A percentile compares a stretch with the other conserved stretches of the same genome.
These are phyloP conservation scores for Ustilago trichophora DNA, from an alignment of 1,284 basidiomycete genomes.

Conservation along the genomic window DNA sequence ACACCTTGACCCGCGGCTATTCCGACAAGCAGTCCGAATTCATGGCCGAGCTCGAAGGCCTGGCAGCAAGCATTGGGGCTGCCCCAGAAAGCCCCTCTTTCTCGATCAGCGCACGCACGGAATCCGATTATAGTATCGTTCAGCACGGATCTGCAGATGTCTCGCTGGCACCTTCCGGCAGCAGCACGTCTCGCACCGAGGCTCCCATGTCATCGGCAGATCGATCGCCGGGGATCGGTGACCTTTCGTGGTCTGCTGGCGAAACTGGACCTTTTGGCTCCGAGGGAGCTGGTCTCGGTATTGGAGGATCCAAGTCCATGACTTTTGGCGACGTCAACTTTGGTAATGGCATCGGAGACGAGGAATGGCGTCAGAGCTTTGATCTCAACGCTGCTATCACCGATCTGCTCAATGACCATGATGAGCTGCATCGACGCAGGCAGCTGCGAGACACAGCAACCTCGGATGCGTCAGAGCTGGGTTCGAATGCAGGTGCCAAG, in stretches of 20 bases:
- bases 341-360: conserved; percentile 22
- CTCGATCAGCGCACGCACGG: conserved; percentile 55
- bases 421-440: conserved; percentile 41
- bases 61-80: conserved; percentile 26
- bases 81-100: conserved; percentile 47
- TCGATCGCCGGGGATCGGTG: conserved; percentile 50
- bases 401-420: conserved; percentile 57
- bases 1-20: conserved; percentile 34
- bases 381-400: conserved; percentile 61
- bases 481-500: neutral
- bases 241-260: conserved; percentile 57
- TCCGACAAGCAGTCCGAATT: conserved; percentile 28
- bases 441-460: conserved; percentile 33
- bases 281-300: conserved; percentile 13
- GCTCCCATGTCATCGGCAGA: conserved; percentile 4
- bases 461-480: conserved; percentile 26
- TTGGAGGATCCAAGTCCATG: conserved; percentile 33
- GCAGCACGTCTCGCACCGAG: conserved; percentile 8
- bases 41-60: conserved; percentile 29
- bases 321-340: conserved; percentile 30
- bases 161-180: conserved; percentile 13
- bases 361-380: conserved; percentile 52
- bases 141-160: conserved; percentile 19
- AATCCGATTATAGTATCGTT: conserved; percentile 43
- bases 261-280: conserved; percentile 57